Evolutionary conservation across 768 basidiomycete species (phyloP).

Genomic region (Boletus rubescentipes): DNA sequence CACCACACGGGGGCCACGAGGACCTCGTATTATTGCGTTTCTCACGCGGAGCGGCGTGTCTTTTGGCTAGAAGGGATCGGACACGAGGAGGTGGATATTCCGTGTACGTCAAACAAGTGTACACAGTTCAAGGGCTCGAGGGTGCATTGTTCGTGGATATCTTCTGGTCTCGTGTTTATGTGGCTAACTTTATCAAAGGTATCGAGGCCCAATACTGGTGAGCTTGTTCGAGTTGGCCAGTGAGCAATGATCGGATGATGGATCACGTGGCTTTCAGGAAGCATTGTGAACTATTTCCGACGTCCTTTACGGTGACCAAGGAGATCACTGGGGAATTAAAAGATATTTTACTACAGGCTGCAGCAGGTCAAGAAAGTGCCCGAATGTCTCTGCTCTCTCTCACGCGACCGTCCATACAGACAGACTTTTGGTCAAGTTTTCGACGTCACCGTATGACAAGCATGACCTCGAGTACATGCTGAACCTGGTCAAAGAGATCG

Average conservation of each 20-base stretch:
- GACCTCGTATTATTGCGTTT: conserved; percentile 28
- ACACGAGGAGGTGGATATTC: conserved; percentile 18
- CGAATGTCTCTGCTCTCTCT: not conserved
- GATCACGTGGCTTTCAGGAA: conserved; percentile 14
- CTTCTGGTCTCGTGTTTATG: not conserved
- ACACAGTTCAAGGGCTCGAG: conserved; percentile 1
- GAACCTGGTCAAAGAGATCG: conserved; percentile 28
- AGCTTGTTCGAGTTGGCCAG: not conserved
- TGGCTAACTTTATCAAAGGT: conserved; percentile 18
- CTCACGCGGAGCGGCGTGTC: conserved; percentile 26
- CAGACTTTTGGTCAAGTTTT: conserved; percentile 32
- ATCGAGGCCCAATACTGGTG: conserved; percentile 32
- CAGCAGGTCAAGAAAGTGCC: conserved; percentile 22
- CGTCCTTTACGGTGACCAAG: conserved; percentile 20
- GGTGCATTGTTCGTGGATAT: conserved; percentile 24
- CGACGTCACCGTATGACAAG: conserved; percentile 30
- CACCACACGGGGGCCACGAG: not conserved
- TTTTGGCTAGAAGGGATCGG: conserved; percentile 30
- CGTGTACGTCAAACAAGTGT: conserved; percentile 26
- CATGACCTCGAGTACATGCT: conserved; percentile 26
- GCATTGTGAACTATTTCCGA: conserved; percentile 34
- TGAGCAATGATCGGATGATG: not conserved
- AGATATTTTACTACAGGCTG: conserved; percentile 25
- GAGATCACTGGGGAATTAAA: conserved; percentile 20
- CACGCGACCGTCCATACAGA: conserved; percentile 13